Base-by-base conservation (phyloP, 2,329 filamentous ascomycete genomes). In the Fusarium pininemorale region DNA sequence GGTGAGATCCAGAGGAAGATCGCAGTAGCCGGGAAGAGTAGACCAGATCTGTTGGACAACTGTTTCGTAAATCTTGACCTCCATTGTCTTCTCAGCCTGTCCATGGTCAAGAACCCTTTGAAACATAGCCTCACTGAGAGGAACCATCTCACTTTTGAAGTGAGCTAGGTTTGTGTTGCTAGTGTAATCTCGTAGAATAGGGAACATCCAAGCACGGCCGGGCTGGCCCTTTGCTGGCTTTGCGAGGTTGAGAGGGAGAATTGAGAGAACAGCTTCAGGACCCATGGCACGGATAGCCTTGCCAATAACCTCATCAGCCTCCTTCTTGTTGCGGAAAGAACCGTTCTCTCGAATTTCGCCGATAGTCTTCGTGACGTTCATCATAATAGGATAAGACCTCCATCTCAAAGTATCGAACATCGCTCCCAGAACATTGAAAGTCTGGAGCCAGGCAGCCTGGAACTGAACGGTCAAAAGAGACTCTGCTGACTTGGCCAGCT, bases 51-150 rank as follows among this genome's bases (percentile, higher is more conserved):
- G 96, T 76, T 97, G 93, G 14, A 99, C 94, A 9, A 99, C 87
- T 0, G 96, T 98, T 84, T 99, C 96, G 81, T 96, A 99, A 67
- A 99, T 97, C 87, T 99, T 99, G 80, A 96, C 90, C 81, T 98
- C 95, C 89, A 98, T 95, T 0, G 94, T 96, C 87, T 98, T 98
- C 80, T 96, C 93, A 20, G 90, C 91, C 28, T 90, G 86, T 20
- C 93, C 94, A 77, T 97, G 93, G 70, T 97, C 92, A 53, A 98
- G 85, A 10, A 98, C 93, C 74, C 90, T 91, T 81, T 98, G 94
- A 82, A 96, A 98, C 87, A 99, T 93, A 56, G 89, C 85, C 81
- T 98, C 93, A 80, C 96, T 98, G 30, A 99, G 86, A 22, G 96
- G 95, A 11, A 98, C 91, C 82, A 99, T 91, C 78, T 97, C 94